Evolutionary conservation across 164 flowering plant species (phyloP).

Genomic region (Amborella trichopoda): DNA sequence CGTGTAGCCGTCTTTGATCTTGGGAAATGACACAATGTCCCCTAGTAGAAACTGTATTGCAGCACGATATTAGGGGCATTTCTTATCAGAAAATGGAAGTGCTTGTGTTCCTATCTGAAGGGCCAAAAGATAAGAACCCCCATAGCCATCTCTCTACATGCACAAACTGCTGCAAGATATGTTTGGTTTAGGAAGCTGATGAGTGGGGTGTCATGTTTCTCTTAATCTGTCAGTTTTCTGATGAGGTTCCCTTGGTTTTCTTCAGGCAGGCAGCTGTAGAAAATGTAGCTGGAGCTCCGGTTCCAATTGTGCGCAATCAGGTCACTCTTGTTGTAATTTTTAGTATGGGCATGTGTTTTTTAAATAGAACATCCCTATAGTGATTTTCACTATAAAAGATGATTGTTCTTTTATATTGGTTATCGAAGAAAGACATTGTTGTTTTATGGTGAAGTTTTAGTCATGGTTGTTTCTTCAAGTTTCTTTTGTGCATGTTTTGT

Average conservation of each 20-base stretch:
- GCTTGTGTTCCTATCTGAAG: not conserved
- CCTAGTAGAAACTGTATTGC: not conserved
- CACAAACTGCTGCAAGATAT: no score
- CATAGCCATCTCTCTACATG: not conserved
- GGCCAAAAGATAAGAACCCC: not conserved
- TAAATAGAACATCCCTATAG: no score
- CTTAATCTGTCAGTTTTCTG: not conserved
- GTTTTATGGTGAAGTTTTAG: no score
- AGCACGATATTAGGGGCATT: not conserved
- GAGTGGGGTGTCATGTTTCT: not conserved
- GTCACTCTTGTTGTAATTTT: slow-evolving; percentile 20
- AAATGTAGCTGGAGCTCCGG: slow-evolving; percentile 18
- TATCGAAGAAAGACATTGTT: no score
- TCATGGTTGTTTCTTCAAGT: no score
- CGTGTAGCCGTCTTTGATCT: no score
- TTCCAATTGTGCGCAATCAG: slow-evolving; percentile 22
- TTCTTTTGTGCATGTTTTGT: slow-evolving; percentile 1
- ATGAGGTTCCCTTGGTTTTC: slow-evolving; percentile 6
- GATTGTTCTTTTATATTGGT: no score
- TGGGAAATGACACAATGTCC: not conserved
- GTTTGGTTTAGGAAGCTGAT: not conserved
- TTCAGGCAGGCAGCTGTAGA: slow-evolving; percentile 29
- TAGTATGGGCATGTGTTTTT: no score
- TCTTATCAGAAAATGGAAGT: not conserved
- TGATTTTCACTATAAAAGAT: no score